phyloP scores from a whole-genome alignment of 2,329 filamentous ascomycete genomes.

The Sphaerulina musiva region DNA sequence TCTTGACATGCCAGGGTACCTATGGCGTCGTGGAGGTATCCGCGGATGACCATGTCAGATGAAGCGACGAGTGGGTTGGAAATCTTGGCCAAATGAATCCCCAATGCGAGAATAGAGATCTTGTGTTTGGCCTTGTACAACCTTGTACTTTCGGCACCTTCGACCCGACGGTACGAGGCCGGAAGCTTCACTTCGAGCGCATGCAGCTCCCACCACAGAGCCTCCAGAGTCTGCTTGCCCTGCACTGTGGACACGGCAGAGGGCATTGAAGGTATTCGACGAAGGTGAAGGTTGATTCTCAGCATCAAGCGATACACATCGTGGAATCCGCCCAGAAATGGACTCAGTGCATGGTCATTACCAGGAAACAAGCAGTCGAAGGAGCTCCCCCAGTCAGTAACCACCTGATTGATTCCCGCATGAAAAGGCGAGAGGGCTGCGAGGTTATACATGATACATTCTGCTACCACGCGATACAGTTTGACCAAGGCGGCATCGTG shows the following conservation, averaged over 20 bases:
- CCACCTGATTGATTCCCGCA: not conserved
- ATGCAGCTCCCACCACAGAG: conserved; percentile 3
- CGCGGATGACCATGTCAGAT: not conserved
- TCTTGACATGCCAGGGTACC: conserved; percentile 7
- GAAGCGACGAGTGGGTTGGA: not conserved
- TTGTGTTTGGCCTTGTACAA: conserved; percentile 17
- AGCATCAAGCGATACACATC: conserved; percentile 15
- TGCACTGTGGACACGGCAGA: not conserved
- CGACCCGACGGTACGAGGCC: not conserved
- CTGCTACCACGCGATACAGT: conserved; percentile 16
- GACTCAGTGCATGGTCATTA: conserved; percentile 8
- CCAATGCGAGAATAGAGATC: conserved; percentile 7
- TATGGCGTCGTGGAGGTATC: conserved; percentile 4
- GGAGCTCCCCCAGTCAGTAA: conserved; percentile 8
- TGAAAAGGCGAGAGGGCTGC: conserved; percentile 10
- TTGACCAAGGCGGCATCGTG: conserved; percentile 2
- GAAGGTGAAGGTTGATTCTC: conserved; percentile 9
- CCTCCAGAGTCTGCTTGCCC: not conserved
- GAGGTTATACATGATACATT: conserved; percentile 18
- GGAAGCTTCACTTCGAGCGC: conserved; percentile 5
- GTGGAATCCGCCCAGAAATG: conserved; percentile 17
- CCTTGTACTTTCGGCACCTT: not conserved
- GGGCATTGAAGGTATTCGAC: not conserved
- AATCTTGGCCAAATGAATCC: conserved; percentile 15
- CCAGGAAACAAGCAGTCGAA: conserved; percentile 12